A percentile compares a stretch with the other conserved stretches of the same genome.
phyloP scores from a whole-genome alignment of 495 filamentous ascomycete species.

The Hyaloscypha bicolor region DNA sequence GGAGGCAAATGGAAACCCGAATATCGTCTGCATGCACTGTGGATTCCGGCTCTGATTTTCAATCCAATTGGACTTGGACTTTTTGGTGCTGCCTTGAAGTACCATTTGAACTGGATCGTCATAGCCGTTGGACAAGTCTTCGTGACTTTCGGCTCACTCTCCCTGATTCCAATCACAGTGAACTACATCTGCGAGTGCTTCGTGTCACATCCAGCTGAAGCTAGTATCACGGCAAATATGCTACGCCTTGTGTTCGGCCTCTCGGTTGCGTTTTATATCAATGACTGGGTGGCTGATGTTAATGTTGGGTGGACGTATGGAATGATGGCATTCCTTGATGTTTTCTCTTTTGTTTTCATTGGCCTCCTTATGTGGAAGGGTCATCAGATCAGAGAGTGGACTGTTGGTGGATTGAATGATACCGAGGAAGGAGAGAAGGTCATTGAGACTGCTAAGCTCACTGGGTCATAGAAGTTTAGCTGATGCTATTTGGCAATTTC shows the following conservation, averaged over 20 bases:
- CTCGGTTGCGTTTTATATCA: slow-evolving; percentile 50
- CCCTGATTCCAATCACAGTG: slow-evolving; percentile 45
- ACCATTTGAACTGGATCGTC: slow-evolving; percentile 51
- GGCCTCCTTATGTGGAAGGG: slow-evolving; percentile 38
- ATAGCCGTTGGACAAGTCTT: slow-evolving; percentile 48
- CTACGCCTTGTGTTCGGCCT: slow-evolving; percentile 48
- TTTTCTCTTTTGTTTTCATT: slow-evolving; percentile 43
- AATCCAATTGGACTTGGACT: slow-evolving; percentile 52
- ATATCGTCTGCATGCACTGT: slow-evolving; percentile 52
- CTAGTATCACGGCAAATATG: slow-evolving; percentile 42
- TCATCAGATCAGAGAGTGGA: slow-evolving; percentile 28
- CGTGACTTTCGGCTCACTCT: slow-evolving; percentile 43
- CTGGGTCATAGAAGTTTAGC: background rate
- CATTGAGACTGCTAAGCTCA: slow-evolving; percentile 14
- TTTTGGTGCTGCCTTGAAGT: slow-evolving; percentile 49
- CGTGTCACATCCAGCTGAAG: slow-evolving; percentile 44
- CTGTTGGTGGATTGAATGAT: slow-evolving; percentile 18
- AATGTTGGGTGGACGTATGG: slow-evolving; percentile 55
- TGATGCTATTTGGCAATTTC: too few relatives aligned
- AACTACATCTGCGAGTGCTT: slow-evolving; percentile 51
- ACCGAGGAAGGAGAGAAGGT: slow-evolving; percentile 35
- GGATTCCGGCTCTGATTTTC: slow-evolving; percentile 44
- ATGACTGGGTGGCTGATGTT: slow-evolving; percentile 47
- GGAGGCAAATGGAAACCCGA: slow-evolving; percentile 53
- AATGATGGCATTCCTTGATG: slow-evolving; percentile 51